Conservation (phyloP, 1,284 basidiomycete genomes). For the Paramarasmius palmivorus region DNA sequence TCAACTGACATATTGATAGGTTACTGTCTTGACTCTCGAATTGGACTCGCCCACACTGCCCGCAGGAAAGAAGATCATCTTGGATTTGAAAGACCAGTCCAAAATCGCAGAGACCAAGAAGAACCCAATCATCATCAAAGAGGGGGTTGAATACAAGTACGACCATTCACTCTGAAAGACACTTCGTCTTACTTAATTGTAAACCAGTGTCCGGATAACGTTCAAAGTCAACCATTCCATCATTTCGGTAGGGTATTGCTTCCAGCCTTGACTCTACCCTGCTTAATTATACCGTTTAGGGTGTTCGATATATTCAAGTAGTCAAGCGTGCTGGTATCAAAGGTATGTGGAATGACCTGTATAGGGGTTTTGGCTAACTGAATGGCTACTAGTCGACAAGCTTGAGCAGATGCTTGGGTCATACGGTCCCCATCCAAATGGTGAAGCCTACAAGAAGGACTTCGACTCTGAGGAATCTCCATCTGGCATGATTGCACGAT, state of each 20-base stretch:
- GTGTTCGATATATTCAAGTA: slow-evolving; percentile 82
- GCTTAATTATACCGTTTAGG: slow-evolving; percentile 39
- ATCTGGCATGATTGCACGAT: slow-evolving; percentile 80
- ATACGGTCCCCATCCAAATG: slow-evolving; percentile 69
- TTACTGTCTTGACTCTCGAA: slow-evolving; percentile 70
- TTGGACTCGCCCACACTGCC: slow-evolving; percentile 70
- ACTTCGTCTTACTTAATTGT: background rate
- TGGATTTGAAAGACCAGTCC: slow-evolving; percentile 54
- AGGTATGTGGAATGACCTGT: slow-evolving; percentile 40
- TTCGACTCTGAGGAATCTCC: slow-evolving; percentile 81
- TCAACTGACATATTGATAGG: slow-evolving; percentile 37
- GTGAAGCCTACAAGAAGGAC: slow-evolving; percentile 63
- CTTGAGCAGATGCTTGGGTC: slow-evolving; percentile 91
- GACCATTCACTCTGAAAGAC: slow-evolving; percentile 15
- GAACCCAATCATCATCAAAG: slow-evolving; percentile 78
- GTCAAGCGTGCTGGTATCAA: slow-evolving; percentile 76
- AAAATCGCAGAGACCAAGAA: slow-evolving; percentile 58
- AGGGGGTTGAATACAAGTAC: slow-evolving; percentile 83
- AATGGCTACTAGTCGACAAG: slow-evolving; percentile 67
- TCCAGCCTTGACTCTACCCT: slow-evolving; percentile 9
- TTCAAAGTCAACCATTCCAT: slow-evolving; percentile 87
- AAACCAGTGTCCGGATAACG: slow-evolving; percentile 71
- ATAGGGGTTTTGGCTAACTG: slow-evolving; percentile 12
- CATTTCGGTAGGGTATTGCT: slow-evolving; percentile 61
- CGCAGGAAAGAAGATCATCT: slow-evolving; percentile 54